Evolutionary conservation across 192 early-diverging fungal species (phyloP).

Genomic region (Coemansia sp.): DNA sequence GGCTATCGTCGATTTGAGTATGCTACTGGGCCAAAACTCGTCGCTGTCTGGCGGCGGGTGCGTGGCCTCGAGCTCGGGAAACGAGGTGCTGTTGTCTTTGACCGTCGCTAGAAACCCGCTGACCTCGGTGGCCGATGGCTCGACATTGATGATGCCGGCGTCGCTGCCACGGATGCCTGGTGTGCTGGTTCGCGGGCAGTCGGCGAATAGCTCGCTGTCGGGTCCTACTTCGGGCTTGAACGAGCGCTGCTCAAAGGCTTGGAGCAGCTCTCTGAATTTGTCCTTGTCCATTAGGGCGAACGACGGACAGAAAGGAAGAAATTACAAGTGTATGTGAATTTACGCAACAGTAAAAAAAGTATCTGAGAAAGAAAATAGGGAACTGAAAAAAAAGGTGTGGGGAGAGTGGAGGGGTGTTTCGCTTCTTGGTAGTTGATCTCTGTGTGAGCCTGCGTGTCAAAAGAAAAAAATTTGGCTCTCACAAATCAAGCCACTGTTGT

Average conservation of each 20-base stretch:
- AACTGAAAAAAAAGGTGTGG: neutral
- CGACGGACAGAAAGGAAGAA: neutral
- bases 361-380: neutral
- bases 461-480: neutral
- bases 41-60: constrained; percentile 30
- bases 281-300: constrained; percentile 39
- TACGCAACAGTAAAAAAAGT: neutral
- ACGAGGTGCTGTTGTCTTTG: constrained; percentile 25
- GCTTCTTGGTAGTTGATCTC: neutral
- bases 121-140: constrained; percentile 7
- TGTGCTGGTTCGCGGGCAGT: constrained; percentile 9
- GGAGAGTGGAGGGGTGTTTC: too few species aligned
- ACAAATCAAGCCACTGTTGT: neutral
- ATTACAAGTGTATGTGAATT: neutral
- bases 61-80: constrained; percentile 47
- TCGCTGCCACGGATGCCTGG: neutral
- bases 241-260: constrained; percentile 48
- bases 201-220: constrained; percentile 28
- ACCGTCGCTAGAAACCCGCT: constrained; percentile 21
- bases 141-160: neutral
- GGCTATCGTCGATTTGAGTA: constrained; percentile 16
- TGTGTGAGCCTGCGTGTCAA: neutral
- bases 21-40: constrained; percentile 22
- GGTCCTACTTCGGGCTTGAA: constrained; percentile 44
- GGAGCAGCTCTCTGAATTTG: constrained; percentile 48